Conservation (phyloP, 2,329 filamentous ascomycete species). For the Cladophialophora exuberans region DNA sequence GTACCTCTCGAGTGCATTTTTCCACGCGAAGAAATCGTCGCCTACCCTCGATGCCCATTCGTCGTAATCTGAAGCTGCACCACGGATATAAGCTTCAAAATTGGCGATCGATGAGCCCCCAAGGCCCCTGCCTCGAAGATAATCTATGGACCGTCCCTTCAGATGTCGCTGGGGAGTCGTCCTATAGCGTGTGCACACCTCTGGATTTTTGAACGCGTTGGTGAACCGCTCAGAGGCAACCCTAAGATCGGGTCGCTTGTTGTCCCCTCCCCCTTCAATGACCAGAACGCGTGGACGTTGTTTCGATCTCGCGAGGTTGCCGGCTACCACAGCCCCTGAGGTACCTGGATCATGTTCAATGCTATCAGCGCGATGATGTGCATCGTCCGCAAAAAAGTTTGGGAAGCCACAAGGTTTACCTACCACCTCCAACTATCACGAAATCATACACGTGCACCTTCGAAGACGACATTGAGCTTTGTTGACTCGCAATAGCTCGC, state of each 20-base stretch:
- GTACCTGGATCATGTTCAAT: conserved; percentile 49
- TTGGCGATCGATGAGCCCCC: conserved; percentile 59
- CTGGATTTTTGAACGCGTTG: conserved; percentile 50
- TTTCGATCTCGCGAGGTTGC: conserved; percentile 53
- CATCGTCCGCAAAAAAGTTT: not conserved
- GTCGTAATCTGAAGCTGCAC: conserved; percentile 50
- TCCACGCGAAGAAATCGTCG: conserved; percentile 61
- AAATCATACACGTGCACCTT: not conserved
- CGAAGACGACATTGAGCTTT: not conserved
- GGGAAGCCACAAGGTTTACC: not conserved
- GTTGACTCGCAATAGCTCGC: no score
- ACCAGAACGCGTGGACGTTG: conserved; percentile 59
- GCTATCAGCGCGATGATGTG: not conserved
- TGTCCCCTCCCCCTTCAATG: conserved; percentile 61
- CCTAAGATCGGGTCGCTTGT: conserved; percentile 52
- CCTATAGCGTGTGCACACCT: conserved; percentile 55
- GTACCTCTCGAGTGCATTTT: conserved; percentile 54
- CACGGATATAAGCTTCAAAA: conserved; percentile 57
- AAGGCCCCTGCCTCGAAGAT: conserved; percentile 54
- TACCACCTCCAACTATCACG: not conserved
- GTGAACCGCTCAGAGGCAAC: conserved; percentile 60
- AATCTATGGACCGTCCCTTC: conserved; percentile 50
- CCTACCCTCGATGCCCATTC: conserved; percentile 57
- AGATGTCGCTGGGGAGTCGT: conserved; percentile 52
- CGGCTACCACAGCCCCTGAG: conserved; percentile 60